Evolutionary conservation across 345 rosid genomes (phyloP), one percentile per base, ranked within the genome.

Genomic region (Heritiera littoralis): DNA sequence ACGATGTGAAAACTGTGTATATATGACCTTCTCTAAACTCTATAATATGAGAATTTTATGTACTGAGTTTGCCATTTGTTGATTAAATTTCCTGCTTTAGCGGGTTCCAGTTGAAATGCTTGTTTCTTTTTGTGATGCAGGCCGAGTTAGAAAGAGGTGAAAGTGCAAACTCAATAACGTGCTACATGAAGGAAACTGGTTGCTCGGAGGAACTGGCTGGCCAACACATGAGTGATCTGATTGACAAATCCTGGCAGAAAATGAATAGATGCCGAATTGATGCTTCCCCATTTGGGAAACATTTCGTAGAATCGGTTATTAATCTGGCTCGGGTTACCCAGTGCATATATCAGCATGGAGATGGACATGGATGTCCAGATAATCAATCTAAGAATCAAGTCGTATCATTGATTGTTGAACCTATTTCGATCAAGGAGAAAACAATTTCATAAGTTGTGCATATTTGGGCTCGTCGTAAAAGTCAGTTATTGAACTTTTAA

Each of bases 131-230:
- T 12, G 18, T 41, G n/a, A 52, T 54, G 14, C 82, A 89, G 90
- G 88, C 79, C 9, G 92, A 89, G 74, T 13, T 84, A 6, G 83
- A 77, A 52, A 83, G 79, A 23, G 89, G 89, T 11, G 85, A 85
- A 54, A 78, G 78, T 3, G 75, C 75, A 5, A 89, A 75, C 48
- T 64, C 86, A 6, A 73, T 87, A 2, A 13, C 49, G 1, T 89
- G 86, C 49, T 86, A 78, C 83, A 89, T 84, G 81, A 20, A 72
- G 1, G 84, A 84, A 58, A 76, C 46, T 6, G 84, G 88, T 10
- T n/a, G 60, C 18, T 67, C 81, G 0, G 83, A 84, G 72, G 83
- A 65, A 52, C 11, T 18, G 15, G 90, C 89, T 45, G 61, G 79
- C 3, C 63, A 78, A 38, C 68, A 84, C 15, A 58, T 86, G 18